Evolutionary conservation across 768 basidiomycete genomes (phyloP), one percentile per base, ranked within the genome.

Genomic region (Suillus clintonianus): DNA sequence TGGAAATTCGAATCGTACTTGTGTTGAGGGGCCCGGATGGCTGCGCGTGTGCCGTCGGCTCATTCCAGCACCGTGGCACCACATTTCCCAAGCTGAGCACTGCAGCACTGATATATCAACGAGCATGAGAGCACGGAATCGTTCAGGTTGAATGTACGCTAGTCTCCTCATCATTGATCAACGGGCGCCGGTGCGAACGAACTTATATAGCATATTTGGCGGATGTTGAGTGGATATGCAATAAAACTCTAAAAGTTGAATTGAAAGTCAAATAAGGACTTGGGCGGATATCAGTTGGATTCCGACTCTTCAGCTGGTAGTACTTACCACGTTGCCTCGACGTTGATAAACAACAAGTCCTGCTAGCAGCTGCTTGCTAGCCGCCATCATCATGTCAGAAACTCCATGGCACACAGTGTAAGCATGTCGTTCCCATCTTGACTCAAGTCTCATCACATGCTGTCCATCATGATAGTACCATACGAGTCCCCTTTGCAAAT

Each of bases 401-500:
- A 30, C 63, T 42, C 17, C 73, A 59, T 87, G 86, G 87, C 87
- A 88, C 67, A 82, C 78, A 50, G 77, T 88, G 86, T 87, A 73
- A 81, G 81, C 32, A 54, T 19, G 19, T 39, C 14, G 39, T 51
- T 56, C 24, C n/a, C 42, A 34, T 32, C 59, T 60, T 4, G 27
- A 27, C 27, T 55, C 42, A 36, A 11, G 13, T 42, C 17, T 50
- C 14, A 24, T 58, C 60, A 45, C 43, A 17, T 19, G 8, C 30
- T 37, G 27, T 4, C 36, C 80, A 56, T 17, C 50, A 51, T 19
- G 27, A 51, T 43, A 87, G 91, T 54, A 88, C 85, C 5, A 77
- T 95, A 63, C 85, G 86, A 54, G 87, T 96, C 48, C 95, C 95
- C 10, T 94, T 97, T 67, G 82, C 84, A 24, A 88, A 85, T 24